Conservation (phyloP, 768 basidiomycete species). For the Russula brevipes region DNA sequence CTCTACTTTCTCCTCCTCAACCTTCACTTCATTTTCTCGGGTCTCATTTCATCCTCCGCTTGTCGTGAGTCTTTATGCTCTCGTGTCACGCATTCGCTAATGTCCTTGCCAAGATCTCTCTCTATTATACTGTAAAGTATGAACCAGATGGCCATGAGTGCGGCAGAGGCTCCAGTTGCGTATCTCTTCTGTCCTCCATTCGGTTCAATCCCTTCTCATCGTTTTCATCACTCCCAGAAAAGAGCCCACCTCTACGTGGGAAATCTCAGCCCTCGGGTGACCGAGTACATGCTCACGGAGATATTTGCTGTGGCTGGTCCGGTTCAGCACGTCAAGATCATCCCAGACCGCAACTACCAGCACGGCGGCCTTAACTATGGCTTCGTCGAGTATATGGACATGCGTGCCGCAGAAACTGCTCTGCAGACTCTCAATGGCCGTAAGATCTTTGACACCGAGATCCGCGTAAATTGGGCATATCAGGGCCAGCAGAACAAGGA, state of each 20-base stretch:
- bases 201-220: constrained; percentile 22
- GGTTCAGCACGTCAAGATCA: constrained; percentile 99
- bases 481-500: constrained; percentile 98
- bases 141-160: constrained; percentile 68
- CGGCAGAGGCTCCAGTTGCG: constrained; percentile 75
- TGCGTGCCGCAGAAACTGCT: constrained; percentile 99
- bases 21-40: constrained; percentile 23
- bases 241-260: constrained; percentile 98
- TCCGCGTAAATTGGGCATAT: constrained; percentile 99
- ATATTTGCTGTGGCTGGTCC: constrained; percentile 95
- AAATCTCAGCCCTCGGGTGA: constrained; percentile 94
- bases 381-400: constrained; percentile 98
- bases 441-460: constrained; percentile 99
- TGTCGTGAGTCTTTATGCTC: constrained; percentile 38
- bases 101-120: constrained; percentile 15
- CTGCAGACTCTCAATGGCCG: constrained; percentile 96
- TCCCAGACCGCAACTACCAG: constrained; percentile 98
- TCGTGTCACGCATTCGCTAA: background rate
- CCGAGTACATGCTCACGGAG: constrained; percentile 98
- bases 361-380: constrained; percentile 99
- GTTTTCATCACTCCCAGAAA: constrained; percentile 43
- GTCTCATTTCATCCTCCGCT: constrained; percentile 27
- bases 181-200: background rate
- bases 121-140: constrained; percentile 45
- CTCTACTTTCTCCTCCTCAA: constrained; percentile 27